phyloP scores from a whole-genome alignment of 768 basidiomycete genomes.

The Polyporus arcularius region DNA sequence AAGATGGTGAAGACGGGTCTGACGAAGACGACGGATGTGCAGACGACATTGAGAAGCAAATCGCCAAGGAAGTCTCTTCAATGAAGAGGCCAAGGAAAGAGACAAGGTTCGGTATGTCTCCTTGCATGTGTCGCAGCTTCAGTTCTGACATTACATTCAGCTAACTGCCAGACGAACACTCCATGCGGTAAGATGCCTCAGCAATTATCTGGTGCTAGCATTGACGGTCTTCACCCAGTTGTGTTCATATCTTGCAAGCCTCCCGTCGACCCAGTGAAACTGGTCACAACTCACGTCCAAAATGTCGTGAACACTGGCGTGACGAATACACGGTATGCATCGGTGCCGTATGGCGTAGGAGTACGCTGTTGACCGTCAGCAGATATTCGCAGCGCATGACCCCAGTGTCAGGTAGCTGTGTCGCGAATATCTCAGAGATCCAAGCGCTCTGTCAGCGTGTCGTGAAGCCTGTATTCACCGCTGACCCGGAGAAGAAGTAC shows the following conservation, averaged over 20 bases:
- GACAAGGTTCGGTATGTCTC: conserved; percentile 61
- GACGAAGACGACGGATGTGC: conserved; percentile 36
- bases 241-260: conserved; percentile 79
- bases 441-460: conserved; percentile 57
- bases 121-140: neutral
- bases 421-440: conserved; percentile 72
- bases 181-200: conserved; percentile 60
- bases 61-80: conserved; percentile 69
- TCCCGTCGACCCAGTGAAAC: conserved; percentile 74
- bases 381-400: conserved; percentile 74
- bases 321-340: conserved; percentile 60
- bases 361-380: neutral
- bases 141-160: conserved; percentile 36
- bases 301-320: conserved; percentile 63
- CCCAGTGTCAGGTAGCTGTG: conserved; percentile 67
- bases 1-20: conserved; percentile 9
- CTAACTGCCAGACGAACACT: conserved; percentile 77
- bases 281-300: conserved; percentile 64
- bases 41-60: conserved; percentile 63
- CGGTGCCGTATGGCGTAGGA: neutral
- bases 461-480: conserved; percentile 53
- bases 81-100: conserved; percentile 68
- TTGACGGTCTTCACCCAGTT: conserved; percentile 43
- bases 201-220: neutral
- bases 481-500: conserved; percentile 44